Base-by-base conservation (phyloP, 306 rosid species). In the Quercus suber region DNA sequence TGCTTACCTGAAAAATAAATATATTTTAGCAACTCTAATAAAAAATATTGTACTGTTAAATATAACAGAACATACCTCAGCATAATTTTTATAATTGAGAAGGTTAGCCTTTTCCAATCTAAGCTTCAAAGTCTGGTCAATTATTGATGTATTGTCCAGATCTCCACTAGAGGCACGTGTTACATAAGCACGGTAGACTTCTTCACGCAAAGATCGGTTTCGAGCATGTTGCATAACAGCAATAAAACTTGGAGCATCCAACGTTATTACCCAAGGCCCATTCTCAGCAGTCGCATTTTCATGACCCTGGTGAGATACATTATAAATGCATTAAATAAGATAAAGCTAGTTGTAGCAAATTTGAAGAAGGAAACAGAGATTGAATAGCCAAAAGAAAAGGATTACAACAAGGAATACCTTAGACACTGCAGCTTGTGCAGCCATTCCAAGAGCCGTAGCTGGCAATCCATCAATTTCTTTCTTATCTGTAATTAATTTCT, bases 21-120 rank as follows among this genome's bases (percentile, higher is more conserved):
- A 43, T 57, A 76, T 43, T 43, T 89, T 30, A 80, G 84, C 55
- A 83, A 51, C 65, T 82, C 23, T 21, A 52, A 78, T 28, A 52
- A 76, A 74, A 83, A 69, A 56, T 64, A 1, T 37, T 37, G 45
- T 52, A 35, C 33, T 51, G 73, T 60, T 33, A 69, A 68, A 30
- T 23, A 60, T 15, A 65, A 61, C 60, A 61, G 10, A 55, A 83
- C 87, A 80, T 89, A 93, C 99, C 99, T 95, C 98, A 41, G 99
- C 98, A 89, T 89, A 91, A 89, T 91, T 95, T 79, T 90, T 90
- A 87, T 87, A 95, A 84, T 81, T 71, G 69, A 95, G 97, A 87
- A 95, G 93, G 82, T 90, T 93, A 75, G 99, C 97, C 88, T 95
- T 95, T 80, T 95, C 97, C 90, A 89, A 84, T 82, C 95, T 92